Evolutionary conservation across 148 eudicot species (phyloP), one percentile per base, ranked within the genome.

Genomic region (Heliamphora exappendiculata): DNA sequence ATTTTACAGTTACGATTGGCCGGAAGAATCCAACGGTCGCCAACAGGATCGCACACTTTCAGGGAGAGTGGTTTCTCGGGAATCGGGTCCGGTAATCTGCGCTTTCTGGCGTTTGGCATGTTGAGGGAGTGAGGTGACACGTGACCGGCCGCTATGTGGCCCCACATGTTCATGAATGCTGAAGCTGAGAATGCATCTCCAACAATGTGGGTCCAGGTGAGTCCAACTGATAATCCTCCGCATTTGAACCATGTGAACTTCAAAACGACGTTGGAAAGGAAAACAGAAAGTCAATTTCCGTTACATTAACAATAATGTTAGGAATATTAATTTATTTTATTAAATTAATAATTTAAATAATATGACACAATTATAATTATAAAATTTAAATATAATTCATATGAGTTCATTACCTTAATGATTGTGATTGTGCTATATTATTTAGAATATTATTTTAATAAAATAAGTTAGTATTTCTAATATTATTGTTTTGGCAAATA

Each of bases 121-220:
- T 39, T 24, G 33, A 79, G 81, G 17, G 74, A 75, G 7, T 66
- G 59, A 57, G 73, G n/a, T 53, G 79, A 78, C 2, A 28, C 3
- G 0, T 84, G 80, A 59, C 81, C 81, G 36, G 70, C 87, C 17
- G 86, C 24, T 37, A 87, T 74, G 6, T 79, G 81, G 63, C 85
- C 89, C 81, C 88, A 87, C 81, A 24, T 73, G 73, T 86, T 89
- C 83, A 93, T 82, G 84, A 90, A 93, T 7, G 82, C 53, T 76
- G 88, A 41, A n/a, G 90, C 91, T 70, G 96, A 81, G 24, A 85
- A 89, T 36, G 72, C 72, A 78, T 91, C 97, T 5, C 98, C 98
- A n/a, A 93, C 83, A 19, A 91, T n/a, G 66, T 93, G 98, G 65
- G 96, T 86, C 98, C 97, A 93, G 74, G 84, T 91, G 12, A 93